These are phyloP conservation scores for Chlorella sp. DNA, from an alignment of 139 green algal species.

Conservation along the genomic window DNA sequence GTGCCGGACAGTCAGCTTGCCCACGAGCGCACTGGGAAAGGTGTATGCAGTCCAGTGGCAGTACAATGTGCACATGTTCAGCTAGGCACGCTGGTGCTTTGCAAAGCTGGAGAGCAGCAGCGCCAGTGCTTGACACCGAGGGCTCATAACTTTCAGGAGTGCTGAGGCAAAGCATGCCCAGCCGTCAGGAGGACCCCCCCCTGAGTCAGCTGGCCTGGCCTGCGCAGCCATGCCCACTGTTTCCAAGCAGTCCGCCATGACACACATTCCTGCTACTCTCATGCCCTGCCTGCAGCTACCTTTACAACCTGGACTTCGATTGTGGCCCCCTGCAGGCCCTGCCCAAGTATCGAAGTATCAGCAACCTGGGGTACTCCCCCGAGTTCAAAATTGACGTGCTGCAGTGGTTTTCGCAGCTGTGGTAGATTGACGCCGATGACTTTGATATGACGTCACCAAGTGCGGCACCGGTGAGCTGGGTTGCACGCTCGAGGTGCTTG, in stretches of 20 bases:
- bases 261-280: background rate
- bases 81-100: too few relatives aligned
- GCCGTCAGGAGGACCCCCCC: too few relatives aligned
- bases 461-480: constrained; percentile 88
- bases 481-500: too few relatives aligned
- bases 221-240: too few relatives aligned
- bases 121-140: too few relatives aligned
- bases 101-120: too few relatives aligned
- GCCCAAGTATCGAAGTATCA: constrained; percentile 95
- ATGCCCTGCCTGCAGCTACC: constrained; percentile 77
- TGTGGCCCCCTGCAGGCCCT: constrained; percentile 89
- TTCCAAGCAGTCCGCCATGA: background rate
- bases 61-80: too few relatives aligned
- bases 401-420: constrained; percentile 96
- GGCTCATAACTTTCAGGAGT: too few relatives aligned
- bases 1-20: too few relatives aligned
- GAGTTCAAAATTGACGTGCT: constrained; percentile 94
- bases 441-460: constrained; percentile 99
- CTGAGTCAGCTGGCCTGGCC: too few relatives aligned
- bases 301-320: constrained; percentile 99
- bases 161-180: too few relatives aligned
- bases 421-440: constrained; percentile 92
- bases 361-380: constrained; percentile 95
- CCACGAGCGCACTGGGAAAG: too few relatives aligned
- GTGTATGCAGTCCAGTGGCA: background rate